Evolutionary conservation across 345 rosid genomes (phyloP).

Genomic region (Pistacia atlantica): DNA sequence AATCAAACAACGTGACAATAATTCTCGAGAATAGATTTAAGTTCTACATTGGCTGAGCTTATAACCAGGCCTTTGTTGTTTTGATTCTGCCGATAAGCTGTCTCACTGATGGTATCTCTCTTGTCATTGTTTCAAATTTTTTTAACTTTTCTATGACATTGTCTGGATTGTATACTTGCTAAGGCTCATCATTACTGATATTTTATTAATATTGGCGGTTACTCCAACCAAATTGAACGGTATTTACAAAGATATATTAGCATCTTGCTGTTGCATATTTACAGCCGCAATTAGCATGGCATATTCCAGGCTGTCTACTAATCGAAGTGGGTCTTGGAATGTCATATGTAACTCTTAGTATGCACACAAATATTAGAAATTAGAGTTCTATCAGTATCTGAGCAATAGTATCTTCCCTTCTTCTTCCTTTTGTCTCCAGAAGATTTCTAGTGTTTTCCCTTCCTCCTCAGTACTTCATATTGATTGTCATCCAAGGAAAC

Average conservation of each 20-base stretch:
- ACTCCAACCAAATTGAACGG: conserved; percentile 1
- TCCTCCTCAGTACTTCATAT: conserved; percentile 47
- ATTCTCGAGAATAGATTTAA: not conserved
- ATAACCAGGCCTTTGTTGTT: not conserved
- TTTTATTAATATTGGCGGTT: not conserved
- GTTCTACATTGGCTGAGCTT: not conserved
- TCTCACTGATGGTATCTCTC: conserved; percentile 5
- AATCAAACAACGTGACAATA: not conserved
- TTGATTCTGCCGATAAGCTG: conserved; percentile 34
- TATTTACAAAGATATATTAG: not conserved
- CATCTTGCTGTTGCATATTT: not conserved
- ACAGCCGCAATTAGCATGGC: not conserved
- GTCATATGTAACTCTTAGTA: not conserved
- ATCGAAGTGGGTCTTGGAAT: not conserved
- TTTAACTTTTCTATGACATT: not conserved
- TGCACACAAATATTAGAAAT: not conserved
- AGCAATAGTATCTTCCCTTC: too few species aligned
- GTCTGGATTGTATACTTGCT: not conserved
- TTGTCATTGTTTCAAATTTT: not conserved
- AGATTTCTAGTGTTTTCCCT: conserved; percentile 71
- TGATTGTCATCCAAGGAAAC: conserved; percentile 40
- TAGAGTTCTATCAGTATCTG: not conserved
- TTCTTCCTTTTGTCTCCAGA: conserved; percentile 70
- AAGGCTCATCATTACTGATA: not conserved
- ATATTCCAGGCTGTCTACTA: not conserved